Base-by-base conservation (phyloP, 371 early-diverging fungal genomes). In the Actinomortierella wolfii region DNA sequence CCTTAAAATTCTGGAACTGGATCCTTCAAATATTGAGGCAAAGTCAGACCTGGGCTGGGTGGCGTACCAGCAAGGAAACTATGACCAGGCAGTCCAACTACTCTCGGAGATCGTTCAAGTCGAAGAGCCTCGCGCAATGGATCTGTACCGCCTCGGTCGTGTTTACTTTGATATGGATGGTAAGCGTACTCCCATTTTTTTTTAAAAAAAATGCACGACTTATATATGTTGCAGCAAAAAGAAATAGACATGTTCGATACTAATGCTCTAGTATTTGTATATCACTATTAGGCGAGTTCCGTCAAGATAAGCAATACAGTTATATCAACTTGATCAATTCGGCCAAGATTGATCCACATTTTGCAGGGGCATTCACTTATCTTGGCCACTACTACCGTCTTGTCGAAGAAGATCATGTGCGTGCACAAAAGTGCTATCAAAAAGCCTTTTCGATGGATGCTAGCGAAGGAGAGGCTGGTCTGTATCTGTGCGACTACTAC, bases 101-200 rank as follows among this genome's bases (percentile, higher is more conserved):
- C 75, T 87, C 6, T 54, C 71, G 3, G 67, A 80, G 4, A 90
- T 89, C 2, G 68, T 91, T 24, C 79, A 76, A 1, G 62, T 79
- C 14, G 79, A 78, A 3, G 56, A 75, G 5, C 67, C 66, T 15
- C 54, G 74, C 13, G 86, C 90, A 2, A 63, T 81, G 24, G 83
- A 87, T 59, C 75, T 85, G 43, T 90, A 86, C 56, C 81, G 92
- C 2, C 61, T 93, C 4, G 95, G 93, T 2, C 74, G 86, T n/a
- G 79, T 88, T 1, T 91, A 91, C 64, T 97, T 94, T 92, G 85
- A 77, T 7, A 82, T 89, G 82, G 90, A 85, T 56, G 93, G 90
- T 87, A 79, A 53, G 65, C 45, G 3, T 13, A 41, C 13, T 18
- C 21, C 11, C 20, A 20, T 20, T 53, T 21, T 15, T 3, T 11